Percentiles rank a stretch among this genome's conserved stretches.
phyloP scores from a whole-genome alignment of 495 filamentous ascomycete genomes.

The Chaetomidium leptoderma region DNA sequence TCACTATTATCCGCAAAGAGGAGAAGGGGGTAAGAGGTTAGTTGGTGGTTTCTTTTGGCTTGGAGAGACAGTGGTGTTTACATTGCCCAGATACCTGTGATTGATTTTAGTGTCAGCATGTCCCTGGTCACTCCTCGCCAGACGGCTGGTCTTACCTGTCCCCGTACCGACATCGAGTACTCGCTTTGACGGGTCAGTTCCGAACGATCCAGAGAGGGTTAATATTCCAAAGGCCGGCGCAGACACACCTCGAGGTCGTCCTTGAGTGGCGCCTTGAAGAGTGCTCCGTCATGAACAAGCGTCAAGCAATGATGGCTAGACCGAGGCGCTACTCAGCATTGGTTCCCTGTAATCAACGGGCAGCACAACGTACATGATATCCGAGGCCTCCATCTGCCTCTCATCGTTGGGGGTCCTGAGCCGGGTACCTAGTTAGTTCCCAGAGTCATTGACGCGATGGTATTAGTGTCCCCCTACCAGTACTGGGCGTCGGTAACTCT shows the following conservation, averaged over 20 bases:
- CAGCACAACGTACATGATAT: conserved; percentile 41
- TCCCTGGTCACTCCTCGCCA: too few relatives aligned
- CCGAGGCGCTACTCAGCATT: too few relatives aligned
- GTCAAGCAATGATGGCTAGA: conserved; percentile 39
- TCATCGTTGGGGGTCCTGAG: conserved; percentile 40
- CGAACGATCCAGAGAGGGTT: too few relatives aligned
- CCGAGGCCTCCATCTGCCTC: conserved; percentile 36
- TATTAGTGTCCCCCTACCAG: conserved; percentile 33
- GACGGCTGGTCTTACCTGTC: conserved; percentile 38
- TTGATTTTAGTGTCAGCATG: too few relatives aligned
- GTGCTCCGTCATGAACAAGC: conserved; percentile 48
- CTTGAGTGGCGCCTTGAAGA: conserved; percentile 54
- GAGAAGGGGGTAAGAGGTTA: too few relatives aligned
- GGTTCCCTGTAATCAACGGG: too few relatives aligned
- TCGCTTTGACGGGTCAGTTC: too few relatives aligned
- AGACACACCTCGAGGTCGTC: conserved; percentile 32
- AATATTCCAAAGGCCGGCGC: too few relatives aligned
- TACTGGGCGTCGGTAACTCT: conserved; percentile 28
- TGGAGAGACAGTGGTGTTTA: conserved; percentile 12
- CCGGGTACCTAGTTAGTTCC: too few relatives aligned
- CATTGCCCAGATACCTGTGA: conserved; percentile 43
- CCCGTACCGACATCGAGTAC: conserved; percentile 66
- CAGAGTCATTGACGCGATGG: background rate
- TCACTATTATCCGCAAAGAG: too few relatives aligned
- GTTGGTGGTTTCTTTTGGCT: too few relatives aligned